Evolutionary conservation across 2,329 filamentous ascomycete genomes (phyloP).

Genomic region (Hymenoscyphus fructigenus): DNA sequence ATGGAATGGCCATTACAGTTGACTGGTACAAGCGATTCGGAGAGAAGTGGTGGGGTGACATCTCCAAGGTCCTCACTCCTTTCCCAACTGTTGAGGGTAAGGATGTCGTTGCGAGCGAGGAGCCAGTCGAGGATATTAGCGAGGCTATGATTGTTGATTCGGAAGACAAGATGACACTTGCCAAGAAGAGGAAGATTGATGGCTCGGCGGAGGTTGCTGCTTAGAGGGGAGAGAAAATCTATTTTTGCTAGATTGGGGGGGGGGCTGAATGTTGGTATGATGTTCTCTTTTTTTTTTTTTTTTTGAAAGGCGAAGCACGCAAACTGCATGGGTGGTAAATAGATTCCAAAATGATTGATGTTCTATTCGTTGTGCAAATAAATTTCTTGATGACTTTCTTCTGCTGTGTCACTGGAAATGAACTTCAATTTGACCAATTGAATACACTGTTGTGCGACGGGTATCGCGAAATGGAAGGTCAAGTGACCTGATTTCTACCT

Average conservation of each 20-base stretch:
- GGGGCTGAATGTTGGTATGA: not conserved
- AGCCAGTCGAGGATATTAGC: slow-evolving; percentile 32
- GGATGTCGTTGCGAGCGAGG: slow-evolving; percentile 45
- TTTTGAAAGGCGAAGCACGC: not conserved
- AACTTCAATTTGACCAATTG: no score
- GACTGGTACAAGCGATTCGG: slow-evolving; percentile 69
- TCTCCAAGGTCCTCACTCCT: slow-evolving; percentile 65
- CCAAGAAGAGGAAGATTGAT: slow-evolving; percentile 32
- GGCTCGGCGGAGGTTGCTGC: slow-evolving; percentile 15
- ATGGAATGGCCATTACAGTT: slow-evolving; percentile 63
- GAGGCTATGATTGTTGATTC: slow-evolving; percentile 33
- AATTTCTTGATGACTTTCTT: not conserved
- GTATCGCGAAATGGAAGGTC: no score
- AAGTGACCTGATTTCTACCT: no score
- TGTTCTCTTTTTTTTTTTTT: not conserved
- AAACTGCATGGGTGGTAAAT: not conserved
- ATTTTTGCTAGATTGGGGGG: not conserved
- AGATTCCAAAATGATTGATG: slow-evolving; percentile 8
- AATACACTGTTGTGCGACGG: no score
- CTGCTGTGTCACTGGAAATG: not conserved
- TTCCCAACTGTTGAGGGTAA: slow-evolving; percentile 61
- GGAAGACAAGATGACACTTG: slow-evolving; percentile 30
- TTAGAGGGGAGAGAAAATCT: slow-evolving; percentile 1
- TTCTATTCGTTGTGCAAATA: not conserved
- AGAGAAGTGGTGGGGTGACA: slow-evolving; percentile 71